phyloP scores from a whole-genome alignment of 331 rosid genomes.

The Spiraea crenata region DNA sequence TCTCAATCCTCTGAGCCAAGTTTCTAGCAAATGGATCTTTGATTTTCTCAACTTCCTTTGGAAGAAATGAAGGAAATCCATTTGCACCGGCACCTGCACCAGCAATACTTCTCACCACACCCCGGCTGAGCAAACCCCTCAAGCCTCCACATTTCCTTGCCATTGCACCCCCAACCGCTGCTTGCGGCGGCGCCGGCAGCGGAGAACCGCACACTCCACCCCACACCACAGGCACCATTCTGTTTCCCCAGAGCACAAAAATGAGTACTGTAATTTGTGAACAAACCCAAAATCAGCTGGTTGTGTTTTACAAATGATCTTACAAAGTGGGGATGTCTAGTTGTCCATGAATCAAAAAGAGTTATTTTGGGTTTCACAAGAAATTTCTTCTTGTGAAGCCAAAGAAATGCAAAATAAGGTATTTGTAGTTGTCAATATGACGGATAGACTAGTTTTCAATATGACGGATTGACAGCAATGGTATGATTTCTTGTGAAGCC shows the following conservation, averaged over 20 bases:
- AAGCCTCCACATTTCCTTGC: slow-evolving; percentile 24
- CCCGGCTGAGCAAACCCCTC: not conserved
- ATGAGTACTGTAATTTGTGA: no score
- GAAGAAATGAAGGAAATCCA: slow-evolving; percentile 50
- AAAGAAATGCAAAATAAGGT: no score
- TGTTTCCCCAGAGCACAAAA: not conserved
- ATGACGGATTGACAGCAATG: no score
- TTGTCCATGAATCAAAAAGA: no score
- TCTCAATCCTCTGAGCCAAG: slow-evolving; percentile 51
- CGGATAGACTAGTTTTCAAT: no score
- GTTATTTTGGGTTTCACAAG: no score
- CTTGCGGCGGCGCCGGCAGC: not conserved
- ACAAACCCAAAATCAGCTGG: no score
- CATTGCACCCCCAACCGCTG: not conserved
- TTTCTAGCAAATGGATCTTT: slow-evolving; percentile 49
- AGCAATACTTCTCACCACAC: not conserved
- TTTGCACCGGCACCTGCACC: slow-evolving; percentile 2
- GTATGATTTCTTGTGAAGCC: no score
- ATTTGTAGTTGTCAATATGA: no score
- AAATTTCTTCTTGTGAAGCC: no score
- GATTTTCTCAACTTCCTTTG: slow-evolving; percentile 44
- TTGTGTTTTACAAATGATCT: no score
- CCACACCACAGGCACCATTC: slow-evolving; percentile 21
- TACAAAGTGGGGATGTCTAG: no score
- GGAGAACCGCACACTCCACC: not conserved